Conservation (phyloP, 208 protist genomes). For the Naegleria fowleri region DNA sequence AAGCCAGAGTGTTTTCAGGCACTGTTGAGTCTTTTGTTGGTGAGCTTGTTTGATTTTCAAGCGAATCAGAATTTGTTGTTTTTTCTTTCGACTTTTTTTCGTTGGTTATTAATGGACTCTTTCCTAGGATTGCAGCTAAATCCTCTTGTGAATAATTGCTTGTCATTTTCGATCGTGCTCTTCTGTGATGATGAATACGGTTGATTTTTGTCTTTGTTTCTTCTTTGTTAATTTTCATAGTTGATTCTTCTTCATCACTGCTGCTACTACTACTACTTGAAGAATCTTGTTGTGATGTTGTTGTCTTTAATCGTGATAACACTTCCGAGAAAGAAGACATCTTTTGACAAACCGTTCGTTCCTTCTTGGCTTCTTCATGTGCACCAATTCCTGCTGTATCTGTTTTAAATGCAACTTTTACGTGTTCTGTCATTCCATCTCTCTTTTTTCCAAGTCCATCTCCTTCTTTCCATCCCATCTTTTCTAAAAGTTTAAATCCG, state of each 20-base stretch:
- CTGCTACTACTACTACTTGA: neutral
- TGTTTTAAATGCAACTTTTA: slow-evolving; percentile 76
- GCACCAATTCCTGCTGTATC: slow-evolving; percentile 63
- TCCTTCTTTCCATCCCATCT: slow-evolving; percentile 79
- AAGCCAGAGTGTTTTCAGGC: too few relatives aligned
- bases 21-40: neutral
- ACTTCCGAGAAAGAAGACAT: neutral
- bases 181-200: neutral
- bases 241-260: neutral
- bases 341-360: neutral
- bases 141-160: neutral
- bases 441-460: slow-evolving; percentile 69
- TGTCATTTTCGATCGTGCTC: neutral
- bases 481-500: slow-evolving; percentile 72
- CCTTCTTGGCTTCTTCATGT: neutral
- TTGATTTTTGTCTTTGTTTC: neutral
- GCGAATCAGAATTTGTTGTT: neutral
- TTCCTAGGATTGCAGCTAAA: neutral
- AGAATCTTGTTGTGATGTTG: neutral
- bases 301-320: neutral
- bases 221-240: neutral
- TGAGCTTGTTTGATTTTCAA: neutral
- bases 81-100: neutral
- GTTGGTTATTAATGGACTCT: neutral
- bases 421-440: slow-evolving; percentile 66